phyloP scores from a whole-genome alignment of 768 basidiomycete species.

The Panaeolus papilionaceus region DNA sequence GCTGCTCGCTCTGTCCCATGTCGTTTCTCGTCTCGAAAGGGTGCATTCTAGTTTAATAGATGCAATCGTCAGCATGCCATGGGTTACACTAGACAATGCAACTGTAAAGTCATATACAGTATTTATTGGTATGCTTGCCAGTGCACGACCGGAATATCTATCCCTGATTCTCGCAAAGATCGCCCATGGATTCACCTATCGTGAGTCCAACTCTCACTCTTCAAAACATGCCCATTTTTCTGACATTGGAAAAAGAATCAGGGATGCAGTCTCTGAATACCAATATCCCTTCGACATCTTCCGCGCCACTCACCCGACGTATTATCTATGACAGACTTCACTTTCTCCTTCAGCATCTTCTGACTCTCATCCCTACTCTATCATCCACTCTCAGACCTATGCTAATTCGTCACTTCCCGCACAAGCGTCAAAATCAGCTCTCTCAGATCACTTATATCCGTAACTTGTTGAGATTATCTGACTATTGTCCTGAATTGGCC shows the following conservation, averaged over 20 bases:
- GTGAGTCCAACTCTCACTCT: conserved; percentile 53
- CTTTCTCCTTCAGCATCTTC: conserved; percentile 82
- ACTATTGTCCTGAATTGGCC: conserved; percentile 87
- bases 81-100: conserved; percentile 87
- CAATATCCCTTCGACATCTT: conserved; percentile 66
- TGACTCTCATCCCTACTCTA: conserved; percentile 90
- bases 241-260: conserved; percentile 56
- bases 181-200: conserved; percentile 87
- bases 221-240: conserved; percentile 19
- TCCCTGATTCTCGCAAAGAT: conserved; percentile 83
- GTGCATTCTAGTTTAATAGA: conserved; percentile 82
- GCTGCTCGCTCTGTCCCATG: conserved; percentile 89
- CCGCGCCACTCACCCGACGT: conserved; percentile 77
- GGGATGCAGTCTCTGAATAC: conserved; percentile 67
- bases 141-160: conserved; percentile 91
- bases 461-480: conserved; percentile 81
- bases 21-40: conserved; percentile 88
- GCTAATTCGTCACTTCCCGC: conserved; percentile 86
- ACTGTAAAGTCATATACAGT: conserved; percentile 90
- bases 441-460: conserved; percentile 90
- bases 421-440: conserved; percentile 85
- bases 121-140: conserved; percentile 91
- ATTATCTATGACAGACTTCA: conserved; percentile 89
- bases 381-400: conserved; percentile 87
- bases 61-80: conserved; percentile 86